Percentiles rank a stretch among this genome's conserved stretches.
Evolutionary conservation across 495 filamentous ascomycete genomes (phyloP).

Genomic region (Rhypophila decipiens): DNA sequence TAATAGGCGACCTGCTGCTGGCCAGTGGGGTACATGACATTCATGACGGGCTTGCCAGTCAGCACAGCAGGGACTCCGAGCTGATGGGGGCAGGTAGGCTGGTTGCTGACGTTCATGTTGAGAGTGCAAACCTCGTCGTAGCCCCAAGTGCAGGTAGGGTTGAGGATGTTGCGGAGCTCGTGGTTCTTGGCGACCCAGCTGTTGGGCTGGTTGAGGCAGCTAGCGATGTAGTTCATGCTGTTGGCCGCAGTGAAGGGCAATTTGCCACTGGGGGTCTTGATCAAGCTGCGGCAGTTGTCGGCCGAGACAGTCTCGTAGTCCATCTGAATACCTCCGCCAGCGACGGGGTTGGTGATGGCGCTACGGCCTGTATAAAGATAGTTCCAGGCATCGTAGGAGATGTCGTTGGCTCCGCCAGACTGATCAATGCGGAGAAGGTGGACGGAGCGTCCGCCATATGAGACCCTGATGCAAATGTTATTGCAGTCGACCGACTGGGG

Average conservation of each 20-base stretch:
- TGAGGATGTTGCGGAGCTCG: conserved; percentile 30
- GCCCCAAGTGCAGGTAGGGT: conserved; percentile 28
- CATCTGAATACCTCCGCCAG: conserved; percentile 30
- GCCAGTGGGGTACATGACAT: conserved; percentile 32
- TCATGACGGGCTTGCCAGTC: conserved; percentile 17
- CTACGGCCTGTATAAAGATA: conserved; percentile 30
- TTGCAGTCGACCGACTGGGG: conserved; percentile 34
- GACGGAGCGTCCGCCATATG: conserved; percentile 26
- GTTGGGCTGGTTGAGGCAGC: conserved; percentile 21
- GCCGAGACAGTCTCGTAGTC: conserved; percentile 22
- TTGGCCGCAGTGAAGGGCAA: conserved; percentile 35
- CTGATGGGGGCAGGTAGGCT: conserved; percentile 26
- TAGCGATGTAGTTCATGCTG: conserved; percentile 35
- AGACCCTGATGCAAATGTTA: conserved; percentile 34
- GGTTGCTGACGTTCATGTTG: conserved; percentile 29
- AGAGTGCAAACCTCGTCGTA: conserved; percentile 32
- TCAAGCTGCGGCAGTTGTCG: conserved; percentile 22
- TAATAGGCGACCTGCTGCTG: conserved; percentile 11
- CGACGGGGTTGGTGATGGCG: conserved; percentile 21
- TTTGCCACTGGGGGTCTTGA: conserved; percentile 17
- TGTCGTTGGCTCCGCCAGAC: conserved; percentile 34
- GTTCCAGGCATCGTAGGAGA: conserved; percentile 39
- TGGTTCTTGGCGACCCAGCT: conserved; percentile 27
- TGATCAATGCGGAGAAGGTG: conserved; percentile 35
- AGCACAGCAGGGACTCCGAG: conserved; percentile 15